Evolutionary conservation across 108 stramenopile species (phyloP), one percentile per base, ranked within the genome.

Genomic region (Aureococcus anophagefferens): DNA sequence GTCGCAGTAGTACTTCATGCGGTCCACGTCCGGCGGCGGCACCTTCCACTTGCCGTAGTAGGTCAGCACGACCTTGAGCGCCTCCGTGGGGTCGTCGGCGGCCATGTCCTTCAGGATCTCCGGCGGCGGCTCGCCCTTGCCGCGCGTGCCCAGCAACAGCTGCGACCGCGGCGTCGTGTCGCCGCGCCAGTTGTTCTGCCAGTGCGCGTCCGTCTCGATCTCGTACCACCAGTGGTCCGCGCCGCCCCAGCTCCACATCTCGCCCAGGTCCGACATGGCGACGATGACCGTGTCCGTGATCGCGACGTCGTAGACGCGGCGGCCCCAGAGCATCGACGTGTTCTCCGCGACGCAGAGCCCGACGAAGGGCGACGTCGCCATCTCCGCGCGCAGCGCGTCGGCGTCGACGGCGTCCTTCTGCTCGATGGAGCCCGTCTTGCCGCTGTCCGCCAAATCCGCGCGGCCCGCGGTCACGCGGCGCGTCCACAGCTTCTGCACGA

Each of bases 201-300:
- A 83, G 67, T 77, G 46, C 59, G 74, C 74, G 65, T 83, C 82
- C 35, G 78, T 62, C 33, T 75, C 65, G 31, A 81, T 62, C 46
- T 79, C 70, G 63, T 84, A 79, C 86, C 84, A 85, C 83, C 84
- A 84, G 71, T 84, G 80, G 28, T 72, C 62, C 9, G 76, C 70
- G 0, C 88, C 88, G 3, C 88, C 88, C 85, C 86, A 88, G 15
- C 76, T 63, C 35, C 77, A 81, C 44, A 84, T 68, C 51, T 86
- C 86, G 30, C 84, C 78, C 15, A 69, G 71, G 64, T 86, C 88
- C 9, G 86, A 81, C 34, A 85, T 65, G 15, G 88, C 88, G 33
- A 88, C 76, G 29, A 84, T 81, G 16, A 81, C 74, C 71, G 72
- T 82, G 40, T 86, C 80, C 30, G 73, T 70, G 32, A 80, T 33